Conservation (phyloP, 495 filamentous ascomycete species). For the Hypoxylon fragiforme region DNA sequence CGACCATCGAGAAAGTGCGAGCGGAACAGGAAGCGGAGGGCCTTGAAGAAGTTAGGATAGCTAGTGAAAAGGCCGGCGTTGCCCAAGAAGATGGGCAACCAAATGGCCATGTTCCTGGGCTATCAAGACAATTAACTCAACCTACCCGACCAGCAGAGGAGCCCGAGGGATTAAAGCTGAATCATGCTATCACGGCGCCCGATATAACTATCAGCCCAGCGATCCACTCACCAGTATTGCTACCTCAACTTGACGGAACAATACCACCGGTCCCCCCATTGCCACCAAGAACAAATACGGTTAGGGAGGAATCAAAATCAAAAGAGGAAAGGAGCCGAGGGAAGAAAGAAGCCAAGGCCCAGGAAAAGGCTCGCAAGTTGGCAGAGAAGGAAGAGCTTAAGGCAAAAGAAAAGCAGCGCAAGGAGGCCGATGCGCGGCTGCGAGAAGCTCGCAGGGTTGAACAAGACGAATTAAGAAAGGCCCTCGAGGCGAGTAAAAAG, state of each 20-base stretch:
- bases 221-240: constrained; percentile 37
- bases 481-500: constrained; percentile 49
- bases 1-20: constrained; percentile 83
- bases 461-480: constrained; percentile 45
- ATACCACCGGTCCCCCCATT: constrained; percentile 36
- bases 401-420: constrained; percentile 53
- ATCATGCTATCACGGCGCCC: constrained; percentile 66
- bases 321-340: constrained; percentile 58
- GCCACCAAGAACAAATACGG: constrained; percentile 34
- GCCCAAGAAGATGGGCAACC: constrained; percentile 48
- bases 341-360: constrained; percentile 68
- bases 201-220: constrained; percentile 36
- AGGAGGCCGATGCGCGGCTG: constrained; percentile 37
- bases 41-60: constrained; percentile 62
- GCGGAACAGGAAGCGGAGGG: constrained; percentile 82
- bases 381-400: constrained; percentile 69
- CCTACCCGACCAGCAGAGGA: constrained; percentile 51
- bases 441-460: constrained; percentile 44
- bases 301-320: constrained; percentile 47
- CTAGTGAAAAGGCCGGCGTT: constrained; percentile 57
- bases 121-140: constrained; percentile 47
- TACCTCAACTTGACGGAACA: constrained; percentile 35
- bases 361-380: constrained; percentile 53
- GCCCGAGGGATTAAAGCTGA: constrained; percentile 56
- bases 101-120: constrained; percentile 41